Percentiles rank a stretch among this genome's conserved stretches.
Conservation (phyloP, 257 asterid genomes). For the Solanum commersonii region DNA sequence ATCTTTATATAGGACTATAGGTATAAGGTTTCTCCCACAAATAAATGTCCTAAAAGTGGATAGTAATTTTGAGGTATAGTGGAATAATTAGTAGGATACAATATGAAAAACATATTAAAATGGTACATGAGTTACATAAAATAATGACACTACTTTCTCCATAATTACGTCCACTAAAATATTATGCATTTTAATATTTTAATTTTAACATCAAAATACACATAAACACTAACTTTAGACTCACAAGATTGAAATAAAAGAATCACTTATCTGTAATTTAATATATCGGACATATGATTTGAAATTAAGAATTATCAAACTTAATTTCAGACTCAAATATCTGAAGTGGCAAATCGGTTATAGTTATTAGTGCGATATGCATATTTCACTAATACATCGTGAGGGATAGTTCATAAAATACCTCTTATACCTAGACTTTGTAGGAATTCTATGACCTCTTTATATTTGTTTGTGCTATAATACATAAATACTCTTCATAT, state of each 20-base stretch:
- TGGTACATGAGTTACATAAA: too few relatives aligned
- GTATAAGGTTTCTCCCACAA: background rate
- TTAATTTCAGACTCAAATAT: background rate
- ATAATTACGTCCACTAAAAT: too few relatives aligned
- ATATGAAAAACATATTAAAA: too few relatives aligned
- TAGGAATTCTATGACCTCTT: background rate
- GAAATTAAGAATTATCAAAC: background rate
- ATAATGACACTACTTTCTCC: background rate
- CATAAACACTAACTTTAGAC: background rate
- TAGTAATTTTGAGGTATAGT: background rate
- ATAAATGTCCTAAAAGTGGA: background rate
- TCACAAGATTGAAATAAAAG: background rate
- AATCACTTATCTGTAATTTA: background rate
- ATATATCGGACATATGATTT: background rate
- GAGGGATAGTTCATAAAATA: background rate
- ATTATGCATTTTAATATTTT: too few relatives aligned
- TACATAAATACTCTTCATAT: background rate
- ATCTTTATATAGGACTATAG: background rate
- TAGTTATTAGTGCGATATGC: too few relatives aligned
- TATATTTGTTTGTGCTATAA: too few relatives aligned
- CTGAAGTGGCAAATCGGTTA: background rate
- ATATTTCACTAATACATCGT: background rate
- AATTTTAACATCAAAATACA: too few relatives aligned
- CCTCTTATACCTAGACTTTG: too few relatives aligned
- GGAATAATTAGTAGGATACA: background rate